Conservation (phyloP, 768 basidiomycete genomes). For the Phaeolepiota aurea region DNA sequence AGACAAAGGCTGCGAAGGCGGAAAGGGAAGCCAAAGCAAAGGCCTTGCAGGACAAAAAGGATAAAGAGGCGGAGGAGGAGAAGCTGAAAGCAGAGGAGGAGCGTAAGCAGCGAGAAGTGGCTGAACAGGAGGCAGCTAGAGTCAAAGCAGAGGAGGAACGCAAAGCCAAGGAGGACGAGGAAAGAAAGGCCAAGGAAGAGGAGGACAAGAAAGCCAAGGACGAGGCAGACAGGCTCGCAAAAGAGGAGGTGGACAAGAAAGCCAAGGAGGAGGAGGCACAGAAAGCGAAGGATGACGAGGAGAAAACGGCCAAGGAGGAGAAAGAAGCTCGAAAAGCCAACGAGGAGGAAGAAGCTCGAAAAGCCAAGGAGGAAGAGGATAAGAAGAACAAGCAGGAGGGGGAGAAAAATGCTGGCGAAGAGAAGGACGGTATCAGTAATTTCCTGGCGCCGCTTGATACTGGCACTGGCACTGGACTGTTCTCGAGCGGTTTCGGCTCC, state of each 20-base stretch:
- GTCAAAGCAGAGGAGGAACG: slow-evolving; percentile 6
- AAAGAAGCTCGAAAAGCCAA: background rate
- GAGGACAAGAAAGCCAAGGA: slow-evolving; percentile 1
- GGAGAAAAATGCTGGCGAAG: background rate
- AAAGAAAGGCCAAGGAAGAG: slow-evolving; percentile 6
- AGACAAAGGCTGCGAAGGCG: slow-evolving; percentile 2
- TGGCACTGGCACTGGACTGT: background rate
- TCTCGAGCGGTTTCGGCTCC: background rate
- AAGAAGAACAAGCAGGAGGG: background rate
- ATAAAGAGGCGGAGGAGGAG: slow-evolving; percentile 3
- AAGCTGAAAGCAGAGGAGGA: slow-evolving; percentile 5
- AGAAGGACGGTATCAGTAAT: background rate
- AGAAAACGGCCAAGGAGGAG: slow-evolving; percentile 2
- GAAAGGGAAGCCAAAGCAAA: slow-evolving; percentile 7
- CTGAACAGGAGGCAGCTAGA: slow-evolving; percentile 5
- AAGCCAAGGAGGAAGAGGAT: background rate
- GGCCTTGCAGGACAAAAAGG: background rate
- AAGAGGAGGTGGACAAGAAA: slow-evolving; percentile 11
- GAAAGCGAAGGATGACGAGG: slow-evolving; percentile 3
- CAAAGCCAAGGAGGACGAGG: slow-evolving; percentile 12
- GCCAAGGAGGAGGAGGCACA: slow-evolving; percentile 9
- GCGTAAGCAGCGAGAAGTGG: slow-evolving; percentile 6
- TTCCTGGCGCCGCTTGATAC: no score
- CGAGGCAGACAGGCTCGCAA: slow-evolving; percentile 6
- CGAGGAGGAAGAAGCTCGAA: background rate